Evolutionary conservation across 202 grass and related monocot species (phyloP), one percentile per base, ranked within the genome.

Genomic region (Carex sylvatica): DNA sequence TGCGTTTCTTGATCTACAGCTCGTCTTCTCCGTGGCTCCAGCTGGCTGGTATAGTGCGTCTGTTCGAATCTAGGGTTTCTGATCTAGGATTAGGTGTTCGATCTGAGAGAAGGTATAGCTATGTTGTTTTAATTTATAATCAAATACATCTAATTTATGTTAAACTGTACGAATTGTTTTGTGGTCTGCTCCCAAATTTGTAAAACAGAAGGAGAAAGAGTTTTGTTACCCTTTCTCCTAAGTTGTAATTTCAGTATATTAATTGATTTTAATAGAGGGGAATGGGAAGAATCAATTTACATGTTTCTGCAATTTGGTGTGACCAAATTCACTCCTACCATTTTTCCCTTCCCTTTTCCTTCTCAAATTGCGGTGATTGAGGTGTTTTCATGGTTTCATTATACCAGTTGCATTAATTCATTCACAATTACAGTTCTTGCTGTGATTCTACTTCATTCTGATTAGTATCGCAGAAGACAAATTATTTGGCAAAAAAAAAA

Each of bases 51-150:
- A 23, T 44, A 38, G 76, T 61, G 51, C 18, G 76, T 80, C 13
- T 42, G 10, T 10, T 63, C 36, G n/a, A 19, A 82, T 82, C 79
- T 68, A 82, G 79, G 79, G 79, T 82, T 82, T 82, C 59, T 31
- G 28, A 61, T 42, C 10, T 23, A 1, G 76, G 76, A 79, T 61
- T 52, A 6, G 53, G 31, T 62, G 9, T 62, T 44, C 12, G 18
- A 22, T 58, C 20, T 61, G 14, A 7, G 61, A 67, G 44, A 51
- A 80, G 78, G 78, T 80, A 64, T 65, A 62, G 10, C 72, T 51
- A 11, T 82, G 24, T 67, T 66, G 79, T 5, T 64, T 11, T 82
- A 3, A 53, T 52, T 80, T 61, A 26, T 56, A 51, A n/a, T 2
- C 10, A n/a, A 14, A 40, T 81, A n/a, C 1, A 38, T 30, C 8